Percentiles rank a stretch among this genome's conserved stretches.
Evolutionary conservation across 2,329 filamentous ascomycete genomes (phyloP).

Genomic region (Albophoma yamanashiensis): DNA sequence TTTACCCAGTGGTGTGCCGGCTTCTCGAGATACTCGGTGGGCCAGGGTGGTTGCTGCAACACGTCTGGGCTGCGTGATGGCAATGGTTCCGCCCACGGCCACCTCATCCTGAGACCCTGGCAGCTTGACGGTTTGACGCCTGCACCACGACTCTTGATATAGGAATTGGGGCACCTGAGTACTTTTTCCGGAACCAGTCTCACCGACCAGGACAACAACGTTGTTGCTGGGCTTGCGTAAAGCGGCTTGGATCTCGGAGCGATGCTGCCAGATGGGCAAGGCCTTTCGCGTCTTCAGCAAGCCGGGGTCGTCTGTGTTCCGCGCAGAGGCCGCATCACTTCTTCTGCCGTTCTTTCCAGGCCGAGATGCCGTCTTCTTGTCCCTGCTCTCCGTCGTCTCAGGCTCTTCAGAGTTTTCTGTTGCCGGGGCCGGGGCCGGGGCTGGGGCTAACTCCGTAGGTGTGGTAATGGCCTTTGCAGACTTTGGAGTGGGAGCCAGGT

Average conservation of each 20-base stretch:
- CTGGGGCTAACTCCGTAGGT: neutral
- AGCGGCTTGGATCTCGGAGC: conserved; percentile 54
- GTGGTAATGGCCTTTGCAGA: conserved; percentile 7
- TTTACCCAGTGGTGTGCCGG: conserved; percentile 40
- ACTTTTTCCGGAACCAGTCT: conserved; percentile 94
- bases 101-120: conserved; percentile 26
- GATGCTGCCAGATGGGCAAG: conserved; percentile 72
- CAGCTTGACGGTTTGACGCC: conserved; percentile 42
- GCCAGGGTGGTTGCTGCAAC: conserved; percentile 91
- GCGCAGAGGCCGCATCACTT: conserved; percentile 5
- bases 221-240: conserved; percentile 48
- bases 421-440: conserved; percentile 2
- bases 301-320: conserved; percentile 16
- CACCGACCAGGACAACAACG: conserved; percentile 77
- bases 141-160: conserved; percentile 69
- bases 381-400: neutral
- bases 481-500: conserved; percentile 27
- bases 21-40: conserved; percentile 74
- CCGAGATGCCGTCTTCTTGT: neutral
- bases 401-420: neutral
- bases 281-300: conserved; percentile 45
- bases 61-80: conserved; percentile 86
- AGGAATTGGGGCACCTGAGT: conserved; percentile 94
- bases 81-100: conserved; percentile 67
- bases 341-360: neutral